phyloP scores from a whole-genome alignment of 2,329 filamentous ascomycete genomes.

The Chrysoporthe puriensis region DNA sequence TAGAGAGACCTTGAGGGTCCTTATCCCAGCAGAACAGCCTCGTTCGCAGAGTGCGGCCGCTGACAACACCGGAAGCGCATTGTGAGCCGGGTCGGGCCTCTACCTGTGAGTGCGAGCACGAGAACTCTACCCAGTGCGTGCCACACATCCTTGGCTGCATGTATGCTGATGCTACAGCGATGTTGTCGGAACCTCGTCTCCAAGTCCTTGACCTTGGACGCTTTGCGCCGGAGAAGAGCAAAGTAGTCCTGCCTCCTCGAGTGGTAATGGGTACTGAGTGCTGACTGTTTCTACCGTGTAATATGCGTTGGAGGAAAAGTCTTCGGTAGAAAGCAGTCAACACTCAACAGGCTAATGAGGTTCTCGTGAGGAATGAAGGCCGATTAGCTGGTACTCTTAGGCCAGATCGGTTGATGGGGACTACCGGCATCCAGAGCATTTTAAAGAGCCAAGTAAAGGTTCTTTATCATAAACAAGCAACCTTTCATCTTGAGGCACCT shows the following conservation, averaged over 20 bases:
- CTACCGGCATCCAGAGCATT: no score
- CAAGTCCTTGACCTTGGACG: no score
- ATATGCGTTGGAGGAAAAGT: neutral
- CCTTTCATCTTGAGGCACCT: no score
- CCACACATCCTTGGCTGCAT: neutral
- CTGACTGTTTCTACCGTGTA: neutral
- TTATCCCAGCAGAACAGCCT: conserved; percentile 4
- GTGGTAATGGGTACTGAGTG: neutral
- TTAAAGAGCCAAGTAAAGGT: no score
- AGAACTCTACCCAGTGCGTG: neutral
- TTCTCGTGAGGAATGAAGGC: neutral
- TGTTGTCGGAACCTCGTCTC: no score
- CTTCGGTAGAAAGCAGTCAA: neutral
- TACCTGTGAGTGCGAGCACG: neutral
- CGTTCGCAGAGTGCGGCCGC: neutral
- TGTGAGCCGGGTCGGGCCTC: neutral
- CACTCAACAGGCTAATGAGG: neutral
- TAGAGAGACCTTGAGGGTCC: neutral
- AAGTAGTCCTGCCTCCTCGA: neutral
- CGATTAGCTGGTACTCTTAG: no score
- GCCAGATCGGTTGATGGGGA: no score
- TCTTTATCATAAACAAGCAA: no score
- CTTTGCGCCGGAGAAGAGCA: neutral
- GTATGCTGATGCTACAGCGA: no score
- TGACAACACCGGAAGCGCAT: neutral